Percentiles rank a stretch among this genome's conserved stretches.
Conservation (phyloP, 1,284 basidiomycete species). For the Heimioporus retisporus region DNA sequence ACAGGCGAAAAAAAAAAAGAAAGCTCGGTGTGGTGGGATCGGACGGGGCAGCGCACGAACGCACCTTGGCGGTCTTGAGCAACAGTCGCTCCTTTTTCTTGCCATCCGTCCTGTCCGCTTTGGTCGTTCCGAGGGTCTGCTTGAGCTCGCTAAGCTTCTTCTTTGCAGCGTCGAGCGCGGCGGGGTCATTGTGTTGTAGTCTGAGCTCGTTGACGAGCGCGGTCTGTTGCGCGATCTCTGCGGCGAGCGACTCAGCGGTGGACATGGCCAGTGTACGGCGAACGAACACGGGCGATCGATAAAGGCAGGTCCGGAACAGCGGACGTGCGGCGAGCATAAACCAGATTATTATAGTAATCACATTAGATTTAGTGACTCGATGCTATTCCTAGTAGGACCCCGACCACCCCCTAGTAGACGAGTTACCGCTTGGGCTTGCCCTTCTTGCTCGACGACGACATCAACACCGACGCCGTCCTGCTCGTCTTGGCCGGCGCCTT, state of each 20-base stretch:
- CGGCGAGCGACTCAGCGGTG: slow-evolving; percentile 53
- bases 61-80: slow-evolving; percentile 86
- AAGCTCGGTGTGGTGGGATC: background rate
- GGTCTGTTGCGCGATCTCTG: slow-evolving; percentile 65
- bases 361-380: slow-evolving; percentile 28
- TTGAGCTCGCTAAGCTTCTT: slow-evolving; percentile 79
- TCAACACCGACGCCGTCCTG: slow-evolving; percentile 14
- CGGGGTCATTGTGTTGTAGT: slow-evolving; percentile 59
- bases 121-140: slow-evolving; percentile 60
- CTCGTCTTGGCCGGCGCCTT: slow-evolving; percentile 43
- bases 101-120: slow-evolving; percentile 40
- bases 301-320: slow-evolving; percentile 24
- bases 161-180: slow-evolving; percentile 69
- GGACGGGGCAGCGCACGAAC: slow-evolving; percentile 22
- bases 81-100: slow-evolving; percentile 77
- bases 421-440: slow-evolving; percentile 30
- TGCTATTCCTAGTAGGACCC: slow-evolving; percentile 31
- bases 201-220: slow-evolving; percentile 69
- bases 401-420: slow-evolving; percentile 23
- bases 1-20: background rate
- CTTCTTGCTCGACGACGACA: slow-evolving; percentile 29
- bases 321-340: slow-evolving; percentile 27
- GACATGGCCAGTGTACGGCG: slow-evolving; percentile 34
- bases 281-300: slow-evolving; percentile 35
- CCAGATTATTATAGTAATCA: background rate